Percentiles rank a stretch among this genome's conserved stretches.
Conservation (phyloP, 2,329 filamentous ascomycete genomes). For the Cladophialophora bantiana region DNA sequence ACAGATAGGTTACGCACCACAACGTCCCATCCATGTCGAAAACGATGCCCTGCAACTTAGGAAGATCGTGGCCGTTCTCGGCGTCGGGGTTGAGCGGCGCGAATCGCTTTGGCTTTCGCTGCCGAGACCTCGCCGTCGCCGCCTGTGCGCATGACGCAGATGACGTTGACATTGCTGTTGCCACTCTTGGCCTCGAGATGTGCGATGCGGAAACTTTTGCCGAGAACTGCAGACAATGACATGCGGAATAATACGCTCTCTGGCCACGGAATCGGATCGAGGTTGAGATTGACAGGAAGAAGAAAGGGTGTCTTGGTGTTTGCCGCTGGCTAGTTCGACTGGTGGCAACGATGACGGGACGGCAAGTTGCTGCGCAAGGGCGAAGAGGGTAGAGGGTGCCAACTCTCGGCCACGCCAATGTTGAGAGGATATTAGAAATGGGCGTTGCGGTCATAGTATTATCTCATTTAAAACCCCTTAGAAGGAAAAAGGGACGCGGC, state of each 20-base stretch:
- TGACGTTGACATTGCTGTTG: not conserved
- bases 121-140: not conserved
- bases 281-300: not conserved
- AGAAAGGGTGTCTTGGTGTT: not conserved
- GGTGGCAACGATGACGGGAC: not conserved
- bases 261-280: not conserved
- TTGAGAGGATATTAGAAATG: not conserved
- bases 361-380: not conserved
- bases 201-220: not conserved
- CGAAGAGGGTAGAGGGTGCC: not conserved
- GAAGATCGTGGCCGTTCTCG: slow-evolving; percentile 37
- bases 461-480: not conserved
- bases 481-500: not conserved
- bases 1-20: slow-evolving; percentile 65
- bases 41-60: slow-evolving; percentile 66
- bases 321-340: not conserved
- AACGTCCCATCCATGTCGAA: slow-evolving; percentile 97
- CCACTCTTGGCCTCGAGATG: not conserved
- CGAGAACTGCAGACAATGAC: not conserved
- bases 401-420: not conserved
- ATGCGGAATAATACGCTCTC: not conserved
- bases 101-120: slow-evolving; percentile 30
- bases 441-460: not conserved
- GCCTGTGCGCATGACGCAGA: not conserved
- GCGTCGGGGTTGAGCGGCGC: slow-evolving; percentile 34